phyloP scores from a whole-genome alignment of 1,139 yeast genomes.

The Nakaseomyces nivariensis region DNA sequence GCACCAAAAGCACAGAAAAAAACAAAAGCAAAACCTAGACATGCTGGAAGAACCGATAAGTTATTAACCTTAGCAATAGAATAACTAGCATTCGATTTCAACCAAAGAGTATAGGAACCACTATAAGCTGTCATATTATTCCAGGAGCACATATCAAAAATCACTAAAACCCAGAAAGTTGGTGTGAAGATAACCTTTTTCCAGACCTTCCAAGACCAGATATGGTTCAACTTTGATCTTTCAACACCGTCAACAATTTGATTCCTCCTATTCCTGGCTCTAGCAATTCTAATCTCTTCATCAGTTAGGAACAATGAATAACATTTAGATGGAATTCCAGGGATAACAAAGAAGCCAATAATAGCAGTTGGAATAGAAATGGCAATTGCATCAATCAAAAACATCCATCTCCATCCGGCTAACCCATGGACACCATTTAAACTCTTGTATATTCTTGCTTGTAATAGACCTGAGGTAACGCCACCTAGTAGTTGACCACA shows the following conservation, averaged over 20 bases:
- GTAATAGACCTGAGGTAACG: slow-evolving; percentile 48
- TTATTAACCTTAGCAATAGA: slow-evolving; percentile 29
- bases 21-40: slow-evolving; percentile 30
- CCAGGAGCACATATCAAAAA: slow-evolving; percentile 31
- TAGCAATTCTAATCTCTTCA: slow-evolving; percentile 55
- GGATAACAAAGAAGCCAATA: slow-evolving; percentile 50
- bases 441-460: slow-evolving; percentile 42
- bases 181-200: slow-evolving; percentile 26
- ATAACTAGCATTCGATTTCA: slow-evolving; percentile 28
- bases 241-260: slow-evolving; percentile 24
- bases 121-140: slow-evolving; percentile 31
- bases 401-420: slow-evolving; percentile 74
- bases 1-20: slow-evolving; percentile 29
- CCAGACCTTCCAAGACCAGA: slow-evolving; percentile 26
- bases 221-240: slow-evolving; percentile 15
- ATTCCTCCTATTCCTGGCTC: slow-evolving; percentile 41
- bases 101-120: slow-evolving; percentile 33
- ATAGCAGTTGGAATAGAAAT: slow-evolving; percentile 47
- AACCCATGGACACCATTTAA: slow-evolving; percentile 46
- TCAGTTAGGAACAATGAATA: slow-evolving; percentile 44
- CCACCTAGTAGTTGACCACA: slow-evolving; percentile 48
- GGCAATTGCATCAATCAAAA: slow-evolving; percentile 55
- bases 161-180: slow-evolving; percentile 28
- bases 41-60: slow-evolving; percentile 29
- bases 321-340: slow-evolving; percentile 55